These are phyloP conservation scores for Gleditsia sinensis DNA, from an alignment of 306 rosid species.

Conservation along the genomic window DNA sequence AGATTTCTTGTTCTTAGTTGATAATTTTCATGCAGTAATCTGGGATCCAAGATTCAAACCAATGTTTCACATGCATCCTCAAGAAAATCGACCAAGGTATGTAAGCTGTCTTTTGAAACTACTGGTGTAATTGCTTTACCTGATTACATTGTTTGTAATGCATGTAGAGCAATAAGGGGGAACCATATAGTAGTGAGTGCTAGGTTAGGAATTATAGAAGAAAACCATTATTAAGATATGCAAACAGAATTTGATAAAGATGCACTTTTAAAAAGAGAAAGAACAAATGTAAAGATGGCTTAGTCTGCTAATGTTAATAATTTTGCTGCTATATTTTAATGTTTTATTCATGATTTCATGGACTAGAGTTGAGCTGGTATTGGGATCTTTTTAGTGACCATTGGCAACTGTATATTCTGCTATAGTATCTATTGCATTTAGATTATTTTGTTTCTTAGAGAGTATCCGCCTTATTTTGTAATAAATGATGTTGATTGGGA, in stretches of 20 bases:
- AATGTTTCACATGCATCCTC: slow-evolving; percentile 43
- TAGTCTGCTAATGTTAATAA: background rate
- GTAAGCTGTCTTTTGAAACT: slow-evolving; percentile 26
- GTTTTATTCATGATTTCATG: background rate
- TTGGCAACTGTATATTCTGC: slow-evolving; percentile 4
- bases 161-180: background rate
- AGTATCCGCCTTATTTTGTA: background rate
- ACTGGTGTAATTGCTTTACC: background rate
- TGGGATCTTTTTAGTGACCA: slow-evolving; percentile 8
- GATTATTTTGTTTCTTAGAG: slow-evolving; percentile 6
- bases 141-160: slow-evolving; percentile 16
- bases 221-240: background rate
- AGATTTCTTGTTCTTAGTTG: slow-evolving; percentile 30
- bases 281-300: background rate
- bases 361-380: background rate
- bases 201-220: background rate
- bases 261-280: background rate
- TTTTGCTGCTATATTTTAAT: slow-evolving; percentile 10
- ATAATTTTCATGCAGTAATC: slow-evolving; percentile 30
- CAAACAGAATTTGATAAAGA: background rate
- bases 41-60: slow-evolving; percentile 58
- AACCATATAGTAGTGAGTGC: background rate
- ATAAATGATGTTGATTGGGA: background rate
- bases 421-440: slow-evolving; percentile 14
- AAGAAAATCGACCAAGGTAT: slow-evolving; percentile 63